Evolutionary conservation across 2,329 filamentous ascomycete genomes (phyloP), one percentile per base, ranked within the genome.

Genomic region (Juglanconis oblonga): DNA sequence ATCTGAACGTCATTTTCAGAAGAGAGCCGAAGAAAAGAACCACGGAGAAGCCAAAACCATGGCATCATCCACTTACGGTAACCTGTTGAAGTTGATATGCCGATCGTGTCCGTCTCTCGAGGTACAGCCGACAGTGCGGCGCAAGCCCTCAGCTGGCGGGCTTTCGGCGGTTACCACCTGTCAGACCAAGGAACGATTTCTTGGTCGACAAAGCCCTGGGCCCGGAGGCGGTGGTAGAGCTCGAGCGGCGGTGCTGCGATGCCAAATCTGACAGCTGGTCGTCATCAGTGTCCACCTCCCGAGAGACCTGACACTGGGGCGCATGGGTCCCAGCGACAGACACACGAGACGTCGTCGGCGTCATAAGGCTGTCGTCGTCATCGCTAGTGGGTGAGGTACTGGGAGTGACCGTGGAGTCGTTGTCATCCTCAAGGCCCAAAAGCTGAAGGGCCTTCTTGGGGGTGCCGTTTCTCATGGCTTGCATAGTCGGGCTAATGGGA

Each of bases 381-480:
- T 42, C 40, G 2, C 7, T 31, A 14, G 35, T 42, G 6, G 8
- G 13, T 1, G 52, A 45, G 4, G 5, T 9, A 31, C 13, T n/a
- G 33, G 24, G 4, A 29, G 31, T 35, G 14, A 38, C n/a, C 48
- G 14, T n/a, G 2, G 32, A 24, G n/a, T 42, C 29, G 33, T 40
- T 24, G 14, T 3, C 29, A 48, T n/a, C n/a, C 32, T 47, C 32
- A 44, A 58, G 44, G 8, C 61, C 61, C 9, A 63, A 47, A 14
- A 63, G 33, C 36, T 56, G 47, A 5, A 56, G 50, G 35, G 61
- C 61, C 42, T 63, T 63, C 3, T 52, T 52, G 10, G 61, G 58
- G 13, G 58, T 61, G 17, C 54, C 51, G 4, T 38, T 55, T 14
- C 54, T 55, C 61, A 61, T 58, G 6, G 58, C 54, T 9, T 54